Conservation (phyloP, 148 eudicot species). For the Gaultheria prostrata region DNA sequence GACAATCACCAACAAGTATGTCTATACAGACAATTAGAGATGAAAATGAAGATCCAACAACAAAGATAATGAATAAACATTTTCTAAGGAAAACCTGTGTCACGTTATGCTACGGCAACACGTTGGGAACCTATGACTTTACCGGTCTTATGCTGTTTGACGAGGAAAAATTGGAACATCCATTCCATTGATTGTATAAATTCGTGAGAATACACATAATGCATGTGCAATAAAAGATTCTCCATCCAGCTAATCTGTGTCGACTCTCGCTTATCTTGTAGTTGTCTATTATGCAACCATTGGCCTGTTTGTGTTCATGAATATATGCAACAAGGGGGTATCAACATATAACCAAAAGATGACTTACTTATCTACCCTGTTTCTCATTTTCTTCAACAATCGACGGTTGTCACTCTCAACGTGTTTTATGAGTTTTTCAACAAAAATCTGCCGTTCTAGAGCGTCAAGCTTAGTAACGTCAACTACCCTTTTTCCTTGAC, state of each 20-base stretch:
- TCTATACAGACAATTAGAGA: background rate
- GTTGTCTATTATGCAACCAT: background rate
- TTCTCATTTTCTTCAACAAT: conserved; percentile 64
- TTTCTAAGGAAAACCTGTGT: background rate
- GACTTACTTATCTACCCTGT: conserved; percentile 67
- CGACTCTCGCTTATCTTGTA: background rate
- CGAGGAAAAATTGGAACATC: too few species aligned
- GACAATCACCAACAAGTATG: background rate
- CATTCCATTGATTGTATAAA: background rate
- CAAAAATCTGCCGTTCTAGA: conserved; percentile 55
- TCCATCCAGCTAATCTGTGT: background rate
- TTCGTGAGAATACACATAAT: background rate
- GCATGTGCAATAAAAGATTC: background rate
- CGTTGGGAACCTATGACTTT: background rate
- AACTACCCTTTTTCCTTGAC: conserved; percentile 46
- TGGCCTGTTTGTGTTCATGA: background rate
- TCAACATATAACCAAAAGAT: background rate
- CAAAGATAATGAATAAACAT: background rate
- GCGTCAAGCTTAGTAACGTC: conserved; percentile 72
- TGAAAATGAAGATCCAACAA: conserved; percentile 1
- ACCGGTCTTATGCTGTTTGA: too few species aligned
- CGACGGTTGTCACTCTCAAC: conserved; percentile 78
- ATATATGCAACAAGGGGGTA: background rate
- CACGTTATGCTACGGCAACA: background rate
- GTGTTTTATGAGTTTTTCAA: conserved; percentile 77